Conservation (phyloP, 768 basidiomycete genomes). For the Tricholoma furcatifolium region DNA sequence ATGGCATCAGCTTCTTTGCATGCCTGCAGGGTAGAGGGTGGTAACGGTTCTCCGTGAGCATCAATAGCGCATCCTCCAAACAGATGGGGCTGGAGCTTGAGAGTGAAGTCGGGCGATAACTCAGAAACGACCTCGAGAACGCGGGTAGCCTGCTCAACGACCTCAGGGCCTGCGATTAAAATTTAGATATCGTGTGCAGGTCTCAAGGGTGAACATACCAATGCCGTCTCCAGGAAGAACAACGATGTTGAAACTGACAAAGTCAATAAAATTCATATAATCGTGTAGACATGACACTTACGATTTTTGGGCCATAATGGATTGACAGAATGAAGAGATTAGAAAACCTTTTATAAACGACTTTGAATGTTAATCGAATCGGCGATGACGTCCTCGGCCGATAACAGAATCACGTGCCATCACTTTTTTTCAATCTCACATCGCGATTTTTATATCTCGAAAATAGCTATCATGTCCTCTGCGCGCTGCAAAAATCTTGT, state of each 20-base stretch:
- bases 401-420: conserved; percentile 17
- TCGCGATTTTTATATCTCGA: conserved; percentile 5
- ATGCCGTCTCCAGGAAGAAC: conserved; percentile 97
- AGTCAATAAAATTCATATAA: neutral
- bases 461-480: conserved; percentile 12
- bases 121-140: conserved; percentile 75
- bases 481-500: conserved; percentile 76
- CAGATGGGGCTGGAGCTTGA: conserved; percentile 70
- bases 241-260: conserved; percentile 76
- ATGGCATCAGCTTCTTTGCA: conserved; percentile 95
- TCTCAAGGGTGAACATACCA: conserved; percentile 43
- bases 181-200: conserved; percentile 13
- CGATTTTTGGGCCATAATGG: conserved; percentile 44
- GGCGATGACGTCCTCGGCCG: conserved; percentile 15
- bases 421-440: conserved; percentile 16
- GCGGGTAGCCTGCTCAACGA: conserved; percentile 79
- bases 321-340: neutral
- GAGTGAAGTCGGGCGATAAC: conserved; percentile 59
- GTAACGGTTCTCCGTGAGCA: conserved; percentile 78
- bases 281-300: conserved; percentile 19
- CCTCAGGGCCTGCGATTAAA: conserved; percentile 71
- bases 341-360: conserved; percentile 8
- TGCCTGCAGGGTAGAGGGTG: conserved; percentile 80
- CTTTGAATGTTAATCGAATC: conserved; percentile 15
- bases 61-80: conserved; percentile 97